phyloP scores from a whole-genome alignment of 495 filamentous ascomycete species.

The Hyaloscypha hepaticicola region DNA sequence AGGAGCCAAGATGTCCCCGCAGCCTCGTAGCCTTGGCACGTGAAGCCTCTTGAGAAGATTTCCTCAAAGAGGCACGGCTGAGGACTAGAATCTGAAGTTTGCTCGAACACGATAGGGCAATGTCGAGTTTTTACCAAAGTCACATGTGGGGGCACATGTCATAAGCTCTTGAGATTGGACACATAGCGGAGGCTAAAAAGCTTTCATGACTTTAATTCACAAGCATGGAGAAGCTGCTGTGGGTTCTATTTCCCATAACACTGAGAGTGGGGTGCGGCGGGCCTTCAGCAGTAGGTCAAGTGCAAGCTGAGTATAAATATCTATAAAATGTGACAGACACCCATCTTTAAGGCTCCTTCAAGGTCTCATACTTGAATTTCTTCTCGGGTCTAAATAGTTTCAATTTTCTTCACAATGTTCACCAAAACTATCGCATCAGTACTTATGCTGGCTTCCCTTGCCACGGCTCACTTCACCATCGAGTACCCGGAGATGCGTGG shows the following conservation, averaged over 20 bases:
- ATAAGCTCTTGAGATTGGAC: neutral
- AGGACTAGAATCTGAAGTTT: neutral
- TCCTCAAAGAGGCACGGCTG: neutral
- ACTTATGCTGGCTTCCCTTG: slow-evolving; percentile 13
- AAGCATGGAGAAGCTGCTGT: neutral
- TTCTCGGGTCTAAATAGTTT: neutral
- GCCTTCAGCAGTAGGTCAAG: neutral
- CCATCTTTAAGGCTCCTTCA: neutral
- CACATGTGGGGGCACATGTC: neutral
- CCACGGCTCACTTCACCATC: slow-evolving; percentile 57
- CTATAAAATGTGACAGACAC: neutral
- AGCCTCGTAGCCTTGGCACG: slow-evolving; percentile 15
- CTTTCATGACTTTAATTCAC: neutral
- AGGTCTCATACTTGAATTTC: neutral
- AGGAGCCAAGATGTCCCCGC: slow-evolving; percentile 15
- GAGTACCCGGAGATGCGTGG: slow-evolving; percentile 58
- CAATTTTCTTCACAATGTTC: neutral
- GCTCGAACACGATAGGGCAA: neutral
- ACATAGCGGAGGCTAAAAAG: neutral
- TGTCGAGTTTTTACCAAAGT: neutral
- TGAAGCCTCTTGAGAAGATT: slow-evolving; percentile 16
- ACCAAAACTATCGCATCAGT: neutral
- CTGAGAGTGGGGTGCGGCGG: neutral
- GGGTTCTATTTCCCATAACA: neutral
- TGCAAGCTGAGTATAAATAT: neutral